Evolutionary conservation across 2,329 filamentous ascomycete genomes (phyloP).

Genomic region (Pseudopithomyces maydicus): DNA sequence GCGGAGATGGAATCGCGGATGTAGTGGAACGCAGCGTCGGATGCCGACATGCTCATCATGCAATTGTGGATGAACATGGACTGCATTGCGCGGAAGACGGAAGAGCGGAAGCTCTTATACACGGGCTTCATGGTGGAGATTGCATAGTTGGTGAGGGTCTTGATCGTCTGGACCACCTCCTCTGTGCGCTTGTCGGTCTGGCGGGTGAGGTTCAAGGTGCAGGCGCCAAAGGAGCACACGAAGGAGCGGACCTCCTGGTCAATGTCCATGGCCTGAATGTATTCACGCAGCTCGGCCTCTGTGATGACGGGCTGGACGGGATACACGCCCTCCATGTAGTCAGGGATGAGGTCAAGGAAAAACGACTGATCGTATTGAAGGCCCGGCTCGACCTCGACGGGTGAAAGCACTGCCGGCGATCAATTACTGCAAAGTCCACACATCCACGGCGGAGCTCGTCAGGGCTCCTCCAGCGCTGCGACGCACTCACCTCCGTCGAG

Average conservation of each 20-base stretch:
- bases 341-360: slow-evolving; percentile 51
- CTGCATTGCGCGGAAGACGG: slow-evolving; percentile 56
- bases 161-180: slow-evolving; percentile 38
- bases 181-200: slow-evolving; percentile 37
- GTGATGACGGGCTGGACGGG: slow-evolving; percentile 55
- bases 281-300: slow-evolving; percentile 45
- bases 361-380: slow-evolving; percentile 24
- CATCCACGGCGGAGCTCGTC: not conserved
- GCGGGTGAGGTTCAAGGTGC: slow-evolving; percentile 52
- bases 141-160: slow-evolving; percentile 41
- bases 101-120: slow-evolving; percentile 47
- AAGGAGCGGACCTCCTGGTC: slow-evolving; percentile 49
- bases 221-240: slow-evolving; percentile 52
- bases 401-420: slow-evolving; percentile 2
- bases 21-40: slow-evolving; percentile 57
- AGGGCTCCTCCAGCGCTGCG: not conserved
- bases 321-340: slow-evolving; percentile 53
- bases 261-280: slow-evolving; percentile 44
- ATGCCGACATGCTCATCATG: slow-evolving; percentile 55
- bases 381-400: not conserved
- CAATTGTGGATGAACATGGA: slow-evolving; percentile 60
- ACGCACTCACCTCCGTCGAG: slow-evolving; percentile 19
- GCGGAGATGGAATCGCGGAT: slow-evolving; percentile 57
- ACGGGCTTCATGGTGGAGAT: slow-evolving; percentile 46
- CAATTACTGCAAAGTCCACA: not conserved